These are phyloP conservation scores for Macroventuria anomochaeta DNA, from an alignment of 2,329 filamentous ascomycete genomes.

Conservation along the genomic window DNA sequence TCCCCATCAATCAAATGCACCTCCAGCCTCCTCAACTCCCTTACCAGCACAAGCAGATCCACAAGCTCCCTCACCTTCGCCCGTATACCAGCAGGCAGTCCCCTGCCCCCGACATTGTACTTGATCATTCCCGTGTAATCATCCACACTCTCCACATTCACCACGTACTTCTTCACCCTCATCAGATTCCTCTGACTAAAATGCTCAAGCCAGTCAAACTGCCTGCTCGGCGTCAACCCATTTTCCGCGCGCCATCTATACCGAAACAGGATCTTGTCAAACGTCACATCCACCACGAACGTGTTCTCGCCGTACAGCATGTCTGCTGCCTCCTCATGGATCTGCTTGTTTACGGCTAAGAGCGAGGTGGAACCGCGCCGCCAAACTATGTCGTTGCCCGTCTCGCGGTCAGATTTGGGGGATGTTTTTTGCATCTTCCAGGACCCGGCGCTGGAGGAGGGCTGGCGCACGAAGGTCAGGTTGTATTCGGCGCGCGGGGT, in stretches of 20 bases:
- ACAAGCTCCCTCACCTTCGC: conserved; percentile 52
- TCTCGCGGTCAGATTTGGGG: conserved; percentile 33
- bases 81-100: conserved; percentile 52
- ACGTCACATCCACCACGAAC: conserved; percentile 56
- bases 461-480: conserved; percentile 41
- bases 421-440: conserved; percentile 41
- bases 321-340: conserved; percentile 55
- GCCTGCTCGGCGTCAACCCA: conserved; percentile 50
- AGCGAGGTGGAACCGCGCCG: conserved; percentile 50
- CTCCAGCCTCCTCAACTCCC: conserved; percentile 34
- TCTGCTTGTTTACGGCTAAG: conserved; percentile 49
- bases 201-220: conserved; percentile 51
- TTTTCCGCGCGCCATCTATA: conserved; percentile 54
- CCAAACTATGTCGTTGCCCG: conserved; percentile 52
- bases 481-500: conserved; percentile 36
- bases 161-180: conserved; percentile 51
- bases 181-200: conserved; percentile 52
- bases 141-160: conserved; percentile 57
- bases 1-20: conserved; percentile 43
- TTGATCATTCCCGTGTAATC: conserved; percentile 60
- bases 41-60: conserved; percentile 41
- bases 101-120: conserved; percentile 56
- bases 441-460: conserved; percentile 23
- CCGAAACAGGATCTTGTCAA: conserved; percentile 53
- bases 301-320: conserved; percentile 56